Base-by-base conservation (phyloP, 2,329 filamentous ascomycete species). In the Arthrobotrys entomopaga region DNA sequence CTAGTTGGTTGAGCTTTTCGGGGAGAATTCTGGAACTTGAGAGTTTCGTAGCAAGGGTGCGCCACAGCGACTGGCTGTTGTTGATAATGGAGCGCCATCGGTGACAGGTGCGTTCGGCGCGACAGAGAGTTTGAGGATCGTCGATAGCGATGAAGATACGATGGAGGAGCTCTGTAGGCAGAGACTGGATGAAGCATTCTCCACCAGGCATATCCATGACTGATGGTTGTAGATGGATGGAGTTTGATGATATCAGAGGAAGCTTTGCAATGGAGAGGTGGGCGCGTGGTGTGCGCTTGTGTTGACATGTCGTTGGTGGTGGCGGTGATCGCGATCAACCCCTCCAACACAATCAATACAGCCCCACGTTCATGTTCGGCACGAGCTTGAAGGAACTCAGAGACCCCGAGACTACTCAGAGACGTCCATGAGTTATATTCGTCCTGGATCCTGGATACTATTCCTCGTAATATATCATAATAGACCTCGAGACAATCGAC, bases 31-130 rank as follows among this genome's bases (percentile, higher is more conserved):
- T 40, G 19, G 59, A 22, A 16, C 59, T 66, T 16, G 65, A 58
- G 2, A 75, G 42, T 38, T 69, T 61, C 5, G 24, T 52, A 8
- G 71, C 71, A 16, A 75, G 64, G 19, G 50, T 67, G 42, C 58
- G 65, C 71, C 71, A 75, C n/a, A 75, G 64, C 11, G 59, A 46
- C 26, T 75, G 71, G 26, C 59, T 69, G 22, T 70, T 42, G 20
- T 70, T 42, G 65, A 69, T 65, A 19, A 70, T 40, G 10, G 65
- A 70, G 10, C 59, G 58, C 71, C 71, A 75, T n/a, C 40, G 63
- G 15, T 65, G 58, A 54, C 64, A 75, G 24, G 48, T 56, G 22
- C 53, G 24, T 70, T 69, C 65, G 13, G 71, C 71, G 15, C 65
- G 59, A 42, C 71, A 75, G 53, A 75, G 71, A 13, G 65, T 59